A percentile compares a stretch with the other conserved stretches of the same genome.
phyloP scores from a whole-genome alignment of 148 eudicot species.

The Camellia granthamiana region DNA sequence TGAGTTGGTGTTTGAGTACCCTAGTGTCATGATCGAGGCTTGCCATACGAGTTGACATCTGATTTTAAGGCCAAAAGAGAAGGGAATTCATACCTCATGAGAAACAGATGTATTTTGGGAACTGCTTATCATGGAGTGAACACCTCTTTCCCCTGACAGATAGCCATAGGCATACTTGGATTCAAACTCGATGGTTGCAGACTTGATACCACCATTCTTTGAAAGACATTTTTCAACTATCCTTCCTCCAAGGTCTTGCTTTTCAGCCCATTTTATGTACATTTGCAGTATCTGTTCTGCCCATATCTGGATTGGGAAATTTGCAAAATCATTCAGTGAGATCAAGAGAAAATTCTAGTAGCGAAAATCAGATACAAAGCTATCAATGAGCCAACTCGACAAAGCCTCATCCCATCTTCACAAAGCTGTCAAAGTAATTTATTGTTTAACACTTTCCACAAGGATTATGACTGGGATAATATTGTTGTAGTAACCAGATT shows the following conservation, averaged over 20 bases:
- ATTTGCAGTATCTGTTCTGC: conserved; percentile 57
- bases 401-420: not conserved
- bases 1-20: not conserved
- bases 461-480: not conserved
- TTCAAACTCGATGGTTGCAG: conserved; percentile 72
- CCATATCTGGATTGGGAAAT: conserved; percentile 60
- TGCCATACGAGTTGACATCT: not conserved
- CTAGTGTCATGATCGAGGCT: not conserved
- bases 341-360: not conserved
- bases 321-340: conserved; percentile 1
- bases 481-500: not conserved
- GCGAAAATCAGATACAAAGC: not conserved
- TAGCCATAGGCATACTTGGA: conserved; percentile 74
- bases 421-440: not conserved
- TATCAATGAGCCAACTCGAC: not conserved
- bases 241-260: conserved; percentile 64
- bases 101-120: conserved; percentile 24
- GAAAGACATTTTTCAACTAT: conserved; percentile 55
- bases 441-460: not conserved
- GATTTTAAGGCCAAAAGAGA: conserved; percentile 2
- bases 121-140: conserved; percentile 55
- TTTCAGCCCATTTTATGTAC: conserved; percentile 82
- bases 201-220: conserved; percentile 55
- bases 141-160: conserved; percentile 79
- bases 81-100: conserved; percentile 36